A percentile compares a stretch with the other conserved stretches of the same genome.
Evolutionary conservation across 2,329 filamentous ascomycete genomes (phyloP).

Genomic region (Torrubiellomyces zombiae): DNA sequence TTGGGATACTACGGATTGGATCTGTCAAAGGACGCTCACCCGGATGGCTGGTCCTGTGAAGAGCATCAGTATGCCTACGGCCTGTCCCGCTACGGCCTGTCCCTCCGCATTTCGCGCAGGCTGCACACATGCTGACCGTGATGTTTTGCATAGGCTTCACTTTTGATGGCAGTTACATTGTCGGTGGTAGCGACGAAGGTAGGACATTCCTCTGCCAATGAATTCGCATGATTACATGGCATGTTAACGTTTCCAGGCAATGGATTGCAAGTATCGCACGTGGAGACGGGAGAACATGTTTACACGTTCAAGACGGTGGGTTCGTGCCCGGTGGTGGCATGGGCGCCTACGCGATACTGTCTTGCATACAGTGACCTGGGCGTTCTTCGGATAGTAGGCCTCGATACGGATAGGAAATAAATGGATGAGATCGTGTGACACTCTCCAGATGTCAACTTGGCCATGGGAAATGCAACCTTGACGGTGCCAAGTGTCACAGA

Average conservation of each 20-base stretch:
- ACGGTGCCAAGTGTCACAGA: no score
- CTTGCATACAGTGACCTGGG: constrained; percentile 59
- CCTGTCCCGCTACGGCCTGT: background rate
- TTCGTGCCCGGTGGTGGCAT: constrained; percentile 50
- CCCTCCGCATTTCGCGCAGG: no score
- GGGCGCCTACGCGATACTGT: constrained; percentile 60
- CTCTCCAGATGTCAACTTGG: no score
- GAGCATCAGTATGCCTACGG: constrained; percentile 39
- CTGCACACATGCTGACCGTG: background rate
- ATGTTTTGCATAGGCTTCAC: constrained; percentile 44
- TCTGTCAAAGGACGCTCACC: constrained; percentile 55
- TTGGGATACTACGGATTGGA: constrained; percentile 66
- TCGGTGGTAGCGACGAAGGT: constrained; percentile 60
- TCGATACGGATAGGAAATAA: constrained; percentile 29
- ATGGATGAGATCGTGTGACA: constrained; percentile 2
- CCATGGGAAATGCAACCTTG: no score
- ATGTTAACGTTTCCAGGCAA: constrained; percentile 20
- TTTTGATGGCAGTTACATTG: constrained; percentile 61
- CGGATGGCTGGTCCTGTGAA: constrained; percentile 53
- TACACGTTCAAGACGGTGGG: constrained; percentile 54
- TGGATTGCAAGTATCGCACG: constrained; percentile 53
- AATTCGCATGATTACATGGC: background rate
- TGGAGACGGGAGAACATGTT: constrained; percentile 57
- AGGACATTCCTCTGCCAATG: constrained; percentile 10
- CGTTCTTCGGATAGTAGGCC: constrained; percentile 50